A percentile compares a stretch with the other conserved stretches of the same genome.
These are phyloP conservation scores for Pleodorina starrii DNA, from an alignment of 139 green algal species.

Conservation along the genomic window DNA sequence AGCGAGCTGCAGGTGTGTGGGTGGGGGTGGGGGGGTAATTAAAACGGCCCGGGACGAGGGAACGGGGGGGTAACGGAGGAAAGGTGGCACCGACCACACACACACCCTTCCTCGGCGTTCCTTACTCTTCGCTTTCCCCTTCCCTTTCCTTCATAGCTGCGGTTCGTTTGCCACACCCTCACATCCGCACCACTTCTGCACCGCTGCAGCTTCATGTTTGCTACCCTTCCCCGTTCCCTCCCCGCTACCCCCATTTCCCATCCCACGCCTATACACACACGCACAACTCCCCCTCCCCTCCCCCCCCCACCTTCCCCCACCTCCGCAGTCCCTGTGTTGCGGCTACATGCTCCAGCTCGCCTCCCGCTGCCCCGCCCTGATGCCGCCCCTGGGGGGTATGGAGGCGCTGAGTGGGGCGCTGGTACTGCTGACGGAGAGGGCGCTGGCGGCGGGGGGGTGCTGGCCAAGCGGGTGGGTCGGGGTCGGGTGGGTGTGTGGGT, in stretches of 20 bases:
- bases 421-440: conserved; percentile 25
- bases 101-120: no score
- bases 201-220: no score
- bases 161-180: no score
- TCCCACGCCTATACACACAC: no score
- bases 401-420: not conserved
- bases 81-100: no score
- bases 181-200: no score
- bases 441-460: conserved; percentile 27
- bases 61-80: no score
- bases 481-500: not conserved
- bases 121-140: no score
- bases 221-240: not conserved
- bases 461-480: not conserved
- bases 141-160: no score
- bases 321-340: conserved; percentile 17
- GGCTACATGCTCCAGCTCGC: conserved; percentile 47
- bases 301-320: not conserved
- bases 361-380: not conserved
- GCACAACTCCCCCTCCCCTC: no score
- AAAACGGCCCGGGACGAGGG: no score
- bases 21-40: no score
- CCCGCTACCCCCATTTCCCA: not conserved
- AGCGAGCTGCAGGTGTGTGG: conserved; percentile 44
- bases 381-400: conserved; percentile 53